phyloP scores from a whole-genome alignment of 257 asterid species.

The Solanum appendiculatum region DNA sequence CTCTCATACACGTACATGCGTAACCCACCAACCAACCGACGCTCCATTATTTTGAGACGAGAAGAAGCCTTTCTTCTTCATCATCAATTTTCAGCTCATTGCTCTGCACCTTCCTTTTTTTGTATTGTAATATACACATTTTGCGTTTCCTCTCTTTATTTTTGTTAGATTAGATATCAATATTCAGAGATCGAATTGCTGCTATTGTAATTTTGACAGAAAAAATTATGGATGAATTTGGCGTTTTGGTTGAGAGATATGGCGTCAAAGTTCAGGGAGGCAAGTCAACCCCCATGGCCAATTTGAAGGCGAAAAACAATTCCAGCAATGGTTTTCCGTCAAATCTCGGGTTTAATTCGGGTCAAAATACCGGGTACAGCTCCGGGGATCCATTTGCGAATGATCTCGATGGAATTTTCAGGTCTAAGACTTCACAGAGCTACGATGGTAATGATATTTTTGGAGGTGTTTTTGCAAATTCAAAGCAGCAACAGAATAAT shows the following conservation, averaged over 20 bases:
- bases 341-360: conserved; percentile 6
- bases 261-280: conserved; percentile 62
- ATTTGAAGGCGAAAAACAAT: conserved; percentile 34
- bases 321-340: conserved; percentile 10
- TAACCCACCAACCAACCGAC: not conserved
- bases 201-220: not conserved
- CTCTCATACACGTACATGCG: not conserved
- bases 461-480: conserved; percentile 30
- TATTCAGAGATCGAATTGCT: not conserved
- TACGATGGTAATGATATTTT: conserved; percentile 36
- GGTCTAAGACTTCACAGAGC: conserved; percentile 18
- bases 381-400: conserved; percentile 31
- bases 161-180: not conserved
- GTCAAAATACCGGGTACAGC: not conserved
- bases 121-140: not conserved
- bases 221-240: conserved; percentile 65
- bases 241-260: conserved; percentile 71
- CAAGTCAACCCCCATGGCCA: conserved; percentile 67
- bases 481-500: conserved; percentile 18
- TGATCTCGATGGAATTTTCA: conserved; percentile 64
- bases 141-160: not conserved
- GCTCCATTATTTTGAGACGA: not conserved
- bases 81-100: not conserved
- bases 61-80: not conserved
- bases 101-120: not conserved